Evolutionary conservation across 2,329 filamentous ascomycete genomes (phyloP), one percentile per base, ranked within the genome.

Genomic region (Fusarium nodosum): DNA sequence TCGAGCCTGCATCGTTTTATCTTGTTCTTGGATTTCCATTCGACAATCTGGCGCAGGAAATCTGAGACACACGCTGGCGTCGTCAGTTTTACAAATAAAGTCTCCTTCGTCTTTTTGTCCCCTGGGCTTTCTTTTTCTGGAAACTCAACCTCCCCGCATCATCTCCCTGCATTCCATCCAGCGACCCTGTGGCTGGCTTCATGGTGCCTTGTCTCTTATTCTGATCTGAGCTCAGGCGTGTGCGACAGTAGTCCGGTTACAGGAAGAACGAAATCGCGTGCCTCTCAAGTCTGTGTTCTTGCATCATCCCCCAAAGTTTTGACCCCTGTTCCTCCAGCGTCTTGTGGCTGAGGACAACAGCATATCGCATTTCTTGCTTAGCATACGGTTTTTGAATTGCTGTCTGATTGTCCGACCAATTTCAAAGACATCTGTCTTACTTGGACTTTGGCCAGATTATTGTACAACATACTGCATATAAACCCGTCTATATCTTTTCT

Each of bases 211-310:
- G 28, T 62, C 57, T 66, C 60, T 56, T 66, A 55, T 50, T 53
- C 44, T 56, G 53, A 56, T 51, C 42, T 53, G 53, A 56, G 59
- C 56, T 46, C 53, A 71, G 70, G 70, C 62, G 74, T 74, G 72
- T 73, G 66, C 63, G 53, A 71, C 51, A 56, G 66, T 60, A 68
- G 45, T 46, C 51, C 48, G 48, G 52, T 34, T 59, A 52, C 53
- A 71, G 57, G 52, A 63, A 69, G 41, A 71, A 63, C 65, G 51
- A 72, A 73, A 61, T 68, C 50, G 55, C 62, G 64, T 74, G 56
- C 65, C 66, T 63, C 63, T 52, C 46, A 56, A 54, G 46, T 60
- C 69, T 54, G 50, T 42, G 45, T 64, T 48, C 53, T 57, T 68
- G 60, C 63, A 61, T 61, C 53, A 55, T 50, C 51, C 56, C 47